Evolutionary conservation across 2,329 filamentous ascomycete genomes (phyloP).

Genomic region (Fusarium goolgardi): DNA sequence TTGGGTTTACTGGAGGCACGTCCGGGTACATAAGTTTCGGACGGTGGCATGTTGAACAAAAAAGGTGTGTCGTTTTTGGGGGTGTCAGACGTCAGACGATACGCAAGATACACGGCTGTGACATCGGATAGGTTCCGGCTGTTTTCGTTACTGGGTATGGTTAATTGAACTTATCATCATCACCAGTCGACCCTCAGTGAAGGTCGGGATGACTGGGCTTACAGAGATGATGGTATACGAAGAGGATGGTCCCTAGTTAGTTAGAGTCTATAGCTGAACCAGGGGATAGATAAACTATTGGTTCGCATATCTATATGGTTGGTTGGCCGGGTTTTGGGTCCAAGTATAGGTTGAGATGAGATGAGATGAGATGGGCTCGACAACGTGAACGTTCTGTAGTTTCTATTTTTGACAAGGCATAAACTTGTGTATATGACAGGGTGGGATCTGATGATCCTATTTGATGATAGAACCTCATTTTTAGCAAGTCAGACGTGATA

Average conservation of each 20-base stretch:
- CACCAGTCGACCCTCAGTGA: no score
- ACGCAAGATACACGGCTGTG: conserved; percentile 35
- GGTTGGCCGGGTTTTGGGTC: neutral
- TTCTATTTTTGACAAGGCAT: conserved; percentile 3
- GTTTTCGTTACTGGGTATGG: conserved; percentile 36
- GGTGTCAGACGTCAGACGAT: conserved; percentile 53
- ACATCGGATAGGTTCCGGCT: conserved; percentile 60
- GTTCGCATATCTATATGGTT: neutral
- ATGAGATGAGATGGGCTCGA: neutral
- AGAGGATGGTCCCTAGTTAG: no score
- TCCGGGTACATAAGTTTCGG: conserved; percentile 52
- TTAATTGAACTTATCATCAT: neutral
- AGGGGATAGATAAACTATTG: neutral
- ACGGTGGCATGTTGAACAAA: conserved; percentile 59
- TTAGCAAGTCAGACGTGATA: neutral
- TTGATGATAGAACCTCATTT: neutral
- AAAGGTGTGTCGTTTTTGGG: conserved; percentile 56
- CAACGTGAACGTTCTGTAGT: neutral
- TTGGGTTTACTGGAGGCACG: conserved; percentile 54
- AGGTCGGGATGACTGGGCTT: no score
- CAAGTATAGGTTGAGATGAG: neutral
- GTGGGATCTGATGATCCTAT: neutral
- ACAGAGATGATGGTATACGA: no score
- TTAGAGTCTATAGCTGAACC: neutral
- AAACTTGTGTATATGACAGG: fast-evolving